A percentile compares a stretch with the other conserved stretches of the same genome.
phyloP scores from a whole-genome alignment of 1,139 yeast species.

The Diutina ranongensis region DNA sequence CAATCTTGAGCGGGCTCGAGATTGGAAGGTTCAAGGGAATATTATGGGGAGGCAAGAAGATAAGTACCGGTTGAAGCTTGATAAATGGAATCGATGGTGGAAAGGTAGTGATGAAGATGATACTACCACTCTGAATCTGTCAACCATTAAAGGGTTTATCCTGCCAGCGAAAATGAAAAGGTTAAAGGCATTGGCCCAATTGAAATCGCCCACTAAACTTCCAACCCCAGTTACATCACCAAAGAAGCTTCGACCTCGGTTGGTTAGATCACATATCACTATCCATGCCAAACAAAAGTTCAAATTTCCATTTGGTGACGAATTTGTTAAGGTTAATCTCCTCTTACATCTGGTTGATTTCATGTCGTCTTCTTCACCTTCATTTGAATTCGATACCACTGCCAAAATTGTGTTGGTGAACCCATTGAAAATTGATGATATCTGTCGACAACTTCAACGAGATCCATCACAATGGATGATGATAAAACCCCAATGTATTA shows the following conservation, averaged over 20 bases:
- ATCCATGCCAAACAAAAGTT: not conserved
- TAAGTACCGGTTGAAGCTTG: not conserved
- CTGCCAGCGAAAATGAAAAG: no score
- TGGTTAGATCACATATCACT: not conserved
- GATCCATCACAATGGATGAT: not conserved
- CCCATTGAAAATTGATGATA: not conserved
- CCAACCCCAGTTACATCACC: not conserved
- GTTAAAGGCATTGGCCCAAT: no score
- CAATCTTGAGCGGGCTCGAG: not conserved
- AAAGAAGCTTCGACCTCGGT: not conserved
- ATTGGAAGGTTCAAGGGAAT: not conserved
- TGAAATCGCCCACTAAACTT: not conserved
- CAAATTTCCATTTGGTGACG: not conserved
- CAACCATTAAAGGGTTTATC: no score
- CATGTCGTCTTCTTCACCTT: no score
- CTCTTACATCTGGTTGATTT: not conserved
- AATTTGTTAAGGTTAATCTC: not conserved
- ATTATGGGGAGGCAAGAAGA: not conserved
- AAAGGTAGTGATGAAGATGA: not conserved
- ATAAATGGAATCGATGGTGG: not conserved
- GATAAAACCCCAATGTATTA: not conserved
- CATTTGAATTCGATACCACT: no score
- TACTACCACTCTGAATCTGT: not conserved
- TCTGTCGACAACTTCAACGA: not conserved
- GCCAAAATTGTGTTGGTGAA: no score